Conservation (phyloP, 768 basidiomycete species). For the Auricularia cornea region DNA sequence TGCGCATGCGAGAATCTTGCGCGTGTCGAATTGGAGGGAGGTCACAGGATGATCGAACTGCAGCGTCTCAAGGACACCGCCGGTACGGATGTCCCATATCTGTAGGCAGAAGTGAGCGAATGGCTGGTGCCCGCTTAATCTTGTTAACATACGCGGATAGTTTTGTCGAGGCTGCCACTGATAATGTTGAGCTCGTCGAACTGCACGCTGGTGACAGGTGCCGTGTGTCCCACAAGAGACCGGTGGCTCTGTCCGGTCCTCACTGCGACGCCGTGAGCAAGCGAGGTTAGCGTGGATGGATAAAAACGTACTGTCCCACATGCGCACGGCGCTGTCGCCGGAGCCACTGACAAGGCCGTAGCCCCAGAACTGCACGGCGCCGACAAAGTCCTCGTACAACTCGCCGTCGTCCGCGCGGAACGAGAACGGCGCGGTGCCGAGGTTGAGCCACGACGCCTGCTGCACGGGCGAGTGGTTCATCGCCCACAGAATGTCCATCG, state of each 20-base stretch:
- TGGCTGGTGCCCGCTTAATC: neutral
- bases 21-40: slow-evolving; percentile 85
- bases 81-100: slow-evolving; percentile 97
- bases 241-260: slow-evolving; percentile 95
- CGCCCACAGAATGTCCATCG: slow-evolving; percentile 99
- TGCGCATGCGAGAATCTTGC: slow-evolving; percentile 86
- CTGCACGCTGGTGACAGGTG: slow-evolving; percentile 84
- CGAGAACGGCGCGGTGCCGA: slow-evolving; percentile 71
- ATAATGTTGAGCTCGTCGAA: slow-evolving; percentile 94
- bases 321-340: slow-evolving; percentile 92
- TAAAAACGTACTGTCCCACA: slow-evolving; percentile 81
- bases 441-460: slow-evolving; percentile 44
- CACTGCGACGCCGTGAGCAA: slow-evolving; percentile 45
- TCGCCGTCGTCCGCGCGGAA: slow-evolving; percentile 75
- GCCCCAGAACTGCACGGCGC: slow-evolving; percentile 97
- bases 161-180: slow-evolving; percentile 90
- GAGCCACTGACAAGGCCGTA: slow-evolving; percentile 96
- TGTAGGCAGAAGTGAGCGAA: slow-evolving; percentile 22
- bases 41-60: slow-evolving; percentile 88
- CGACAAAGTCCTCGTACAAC: slow-evolving; percentile 95
- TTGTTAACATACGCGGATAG: slow-evolving; percentile 71
- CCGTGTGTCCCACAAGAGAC: slow-evolving; percentile 87
- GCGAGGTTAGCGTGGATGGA: neutral
- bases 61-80: slow-evolving; percentile 79
- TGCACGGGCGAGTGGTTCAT: slow-evolving; percentile 73